Percentiles rank a stretch among this genome's conserved stretches.
phyloP scores from a whole-genome alignment of 345 rosid genomes.

The Populus alba region DNA sequence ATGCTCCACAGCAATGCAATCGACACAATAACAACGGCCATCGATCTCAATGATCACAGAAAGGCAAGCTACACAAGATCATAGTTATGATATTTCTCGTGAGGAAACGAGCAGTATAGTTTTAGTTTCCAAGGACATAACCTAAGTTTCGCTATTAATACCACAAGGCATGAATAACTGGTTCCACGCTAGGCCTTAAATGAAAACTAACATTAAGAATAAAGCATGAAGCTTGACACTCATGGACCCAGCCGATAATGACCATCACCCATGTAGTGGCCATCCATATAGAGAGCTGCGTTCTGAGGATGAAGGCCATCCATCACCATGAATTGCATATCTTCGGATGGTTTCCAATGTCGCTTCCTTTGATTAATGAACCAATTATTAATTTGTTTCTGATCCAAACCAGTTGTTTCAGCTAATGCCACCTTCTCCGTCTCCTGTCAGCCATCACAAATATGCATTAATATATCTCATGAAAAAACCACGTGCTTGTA shows the following conservation, averaged over 20 bases:
- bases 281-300: conserved; percentile 87
- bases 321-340: conserved; percentile 99
- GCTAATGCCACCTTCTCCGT: conserved; percentile 95
- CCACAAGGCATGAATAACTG: not conserved
- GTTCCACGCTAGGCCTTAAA: not conserved
- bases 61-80: not conserved
- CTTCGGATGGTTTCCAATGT: conserved; percentile 99
- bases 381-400: conserved; percentile 98
- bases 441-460: conserved; percentile 44
- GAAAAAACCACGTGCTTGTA: no score
- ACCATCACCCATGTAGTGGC: conserved; percentile 87
- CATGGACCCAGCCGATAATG: conserved; percentile 92
- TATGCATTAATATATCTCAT: not conserved
- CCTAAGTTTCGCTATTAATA: not conserved
- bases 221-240: not conserved
- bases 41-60: not conserved
- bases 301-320: conserved; percentile 87
- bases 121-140: not conserved
- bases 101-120: not conserved
- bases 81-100: conserved; percentile 1
- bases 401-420: conserved; percentile 95
- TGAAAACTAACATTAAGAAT: not conserved
- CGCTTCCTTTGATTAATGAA: conserved; percentile 97
- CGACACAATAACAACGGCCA: not conserved
- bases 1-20: not conserved